Evolutionary conservation across 495 filamentous ascomycete genomes (phyloP).

Genomic region (Aspergillus homomorphus): DNA sequence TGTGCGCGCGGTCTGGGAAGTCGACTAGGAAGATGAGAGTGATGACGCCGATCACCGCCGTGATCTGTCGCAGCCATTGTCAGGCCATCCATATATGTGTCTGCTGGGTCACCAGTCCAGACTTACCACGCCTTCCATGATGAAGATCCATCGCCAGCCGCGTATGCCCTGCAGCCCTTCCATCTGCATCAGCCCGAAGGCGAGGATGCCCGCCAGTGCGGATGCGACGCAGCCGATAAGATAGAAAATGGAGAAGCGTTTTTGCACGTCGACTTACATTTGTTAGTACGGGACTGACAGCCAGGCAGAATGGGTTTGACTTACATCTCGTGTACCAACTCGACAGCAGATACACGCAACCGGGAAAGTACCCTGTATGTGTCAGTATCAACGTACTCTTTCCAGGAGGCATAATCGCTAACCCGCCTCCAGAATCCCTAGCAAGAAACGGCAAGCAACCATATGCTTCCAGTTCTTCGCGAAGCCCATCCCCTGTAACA

Average conservation of each 20-base stretch:
- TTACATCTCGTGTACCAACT: slow-evolving; percentile 62
- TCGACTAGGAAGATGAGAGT: slow-evolving; percentile 56
- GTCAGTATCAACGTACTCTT: slow-evolving; percentile 2
- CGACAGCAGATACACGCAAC: slow-evolving; percentile 57
- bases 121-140: slow-evolving; percentile 54
- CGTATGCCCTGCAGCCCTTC: slow-evolving; percentile 41
- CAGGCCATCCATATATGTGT: background rate
- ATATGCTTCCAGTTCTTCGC: slow-evolving; percentile 30
- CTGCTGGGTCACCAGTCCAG: background rate
- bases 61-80: slow-evolving; percentile 33
- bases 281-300: background rate
- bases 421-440: slow-evolving; percentile 64
- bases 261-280: slow-evolving; percentile 55
- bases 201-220: slow-evolving; percentile 60
- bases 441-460: slow-evolving; percentile 52
- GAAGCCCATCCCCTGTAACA: slow-evolving; percentile 52
- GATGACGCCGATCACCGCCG: slow-evolving; percentile 38
- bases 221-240: slow-evolving; percentile 60
- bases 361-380: slow-evolving; percentile 54
- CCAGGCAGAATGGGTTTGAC: slow-evolving; percentile 3
- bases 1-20: slow-evolving; percentile 53
- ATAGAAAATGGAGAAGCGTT: slow-evolving; percentile 63
- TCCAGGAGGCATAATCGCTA: background rate
- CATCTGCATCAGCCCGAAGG: slow-evolving; percentile 63
- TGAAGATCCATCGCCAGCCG: slow-evolving; percentile 67